Evolutionary conservation across 129 eudicot genomes (phyloP), one percentile per base, ranked within the genome.

Genomic region (Mikania micrantha): DNA sequence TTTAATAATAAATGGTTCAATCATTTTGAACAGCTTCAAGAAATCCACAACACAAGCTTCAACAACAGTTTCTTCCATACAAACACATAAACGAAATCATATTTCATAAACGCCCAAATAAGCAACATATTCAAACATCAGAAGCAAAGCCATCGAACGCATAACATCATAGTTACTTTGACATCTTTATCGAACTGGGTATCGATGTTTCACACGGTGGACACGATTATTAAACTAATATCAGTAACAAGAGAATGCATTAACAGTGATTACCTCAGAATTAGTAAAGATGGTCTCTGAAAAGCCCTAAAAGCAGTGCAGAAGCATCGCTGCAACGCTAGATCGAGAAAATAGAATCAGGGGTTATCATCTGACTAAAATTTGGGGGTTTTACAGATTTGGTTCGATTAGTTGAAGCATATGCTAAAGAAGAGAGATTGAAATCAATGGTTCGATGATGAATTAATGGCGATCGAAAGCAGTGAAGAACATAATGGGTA

Each of bases 261-360:
- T 42, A 22, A 70, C 34, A 53, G 59, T 53, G 13, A 31, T 64
- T 74, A 74, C 78, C 72, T 12, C 45, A 7, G 64, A 28, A 22
- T 52, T 0, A 13, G 41, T 19, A 50, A 27, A 15, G 39, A 20
- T 50, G 19, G 19, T 12, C 17, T 63, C 32, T 38, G 34, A 38
- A 73, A 63, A 49, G 3, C 78, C 72, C 78, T 74, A 73, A 41
- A 70, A 70, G 12, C 74, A 57, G 57, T 41, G 40, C 19, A 59
- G 56, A 56, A 52, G 7, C 72, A 64, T 73, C 64, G 64, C 44
- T 29, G 78, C 5, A 50, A 38, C 21, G 24, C 10, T 73, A 36
- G 71, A 73, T 63, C 66, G 72, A 9, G 7, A 31, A 59, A 3
- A 22, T 22, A 28, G 69, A 49, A 50, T 35, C 77, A 32, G 50